Evolutionary conservation across 306 rosid genomes (phyloP).

Genomic region (Morella rubra): DNA sequence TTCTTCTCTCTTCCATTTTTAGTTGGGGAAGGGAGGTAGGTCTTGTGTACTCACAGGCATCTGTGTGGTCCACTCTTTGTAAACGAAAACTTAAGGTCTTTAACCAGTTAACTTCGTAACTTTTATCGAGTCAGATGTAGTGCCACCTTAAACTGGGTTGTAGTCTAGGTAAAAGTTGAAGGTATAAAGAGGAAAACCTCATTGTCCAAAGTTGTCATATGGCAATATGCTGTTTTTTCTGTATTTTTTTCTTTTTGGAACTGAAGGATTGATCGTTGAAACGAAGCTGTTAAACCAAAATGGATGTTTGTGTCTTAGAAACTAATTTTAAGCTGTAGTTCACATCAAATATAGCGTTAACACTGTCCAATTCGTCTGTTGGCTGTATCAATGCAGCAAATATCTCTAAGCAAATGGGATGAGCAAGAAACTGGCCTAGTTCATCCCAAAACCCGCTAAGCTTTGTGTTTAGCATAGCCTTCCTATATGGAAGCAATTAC

Average conservation of each 20-base stretch:
- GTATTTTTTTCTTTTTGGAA: too few relatives aligned
- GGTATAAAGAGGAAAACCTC: constrained; percentile 5
- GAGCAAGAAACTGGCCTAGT: not conserved
- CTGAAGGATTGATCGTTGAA: not conserved
- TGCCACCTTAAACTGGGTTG: constrained; percentile 5
- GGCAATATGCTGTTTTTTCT: not conserved
- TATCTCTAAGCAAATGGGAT: not conserved
- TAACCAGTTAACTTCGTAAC: not conserved
- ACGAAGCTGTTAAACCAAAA: not conserved
- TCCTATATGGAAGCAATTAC: not conserved
- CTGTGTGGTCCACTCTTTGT: not conserved
- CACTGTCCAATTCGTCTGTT: not conserved
- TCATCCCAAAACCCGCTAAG: not conserved
- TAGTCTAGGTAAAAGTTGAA: not conserved
- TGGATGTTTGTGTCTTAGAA: not conserved
- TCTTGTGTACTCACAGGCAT: not conserved
- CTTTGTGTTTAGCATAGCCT: not conserved
- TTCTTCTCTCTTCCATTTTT: not conserved
- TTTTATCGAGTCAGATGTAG: not conserved
- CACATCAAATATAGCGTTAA: not conserved
- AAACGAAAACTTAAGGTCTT: not conserved
- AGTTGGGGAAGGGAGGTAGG: not conserved
- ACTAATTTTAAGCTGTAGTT: not conserved
- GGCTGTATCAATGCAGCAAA: not conserved
- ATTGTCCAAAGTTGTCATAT: not conserved